Evolutionary conservation across 345 rosid genomes (phyloP), one percentile per base, ranked within the genome.

Genomic region (Eucalyptus caleyi): DNA sequence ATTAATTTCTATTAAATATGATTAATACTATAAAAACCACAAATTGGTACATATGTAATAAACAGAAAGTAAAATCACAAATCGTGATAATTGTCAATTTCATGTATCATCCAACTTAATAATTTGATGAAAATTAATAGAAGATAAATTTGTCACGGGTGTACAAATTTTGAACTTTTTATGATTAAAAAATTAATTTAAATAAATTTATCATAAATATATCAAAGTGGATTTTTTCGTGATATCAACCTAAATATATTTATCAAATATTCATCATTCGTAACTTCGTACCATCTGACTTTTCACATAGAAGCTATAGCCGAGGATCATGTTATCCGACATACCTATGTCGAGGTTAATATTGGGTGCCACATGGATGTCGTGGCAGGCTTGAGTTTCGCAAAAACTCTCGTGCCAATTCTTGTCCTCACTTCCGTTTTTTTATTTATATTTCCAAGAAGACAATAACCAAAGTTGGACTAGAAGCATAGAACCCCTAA

Each of bases 351-450:
- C 26, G 65, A 88, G 86, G 86, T 69, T 50, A 26, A 65, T 50
- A 27, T 65, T 88, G 85, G 85, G 56, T 21, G 86, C 86, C 89
- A 88, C 86, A 50, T 88, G 89, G 49, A 72, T 37, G 86, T 42
- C 77, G 81, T 88, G 23, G 42, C 83, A 19, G 15, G 83, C 27
- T 37, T 72, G 47, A 19, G 83, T 72, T 72, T 72, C 45, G 11
- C 45, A 21, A 72, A 72, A 37, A 37, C 45, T 24, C 45, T 72
- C 42, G 83, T 37, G 27, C 83, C 83, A 19, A 72, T 72, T 72
- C 47, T 88, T 69, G 47, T 23, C 62, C 50, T 42, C 34, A 50
- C 60, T 86, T 30, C 65, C 53, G 2, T 15, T 32, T 16, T 18
- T 51, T 86, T 49, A 27, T 30, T 86, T 51, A 15, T 42, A 40